phyloP scores from a whole-genome alignment of 2,329 filamentous ascomycete species.

The Neonectria hederae region DNA sequence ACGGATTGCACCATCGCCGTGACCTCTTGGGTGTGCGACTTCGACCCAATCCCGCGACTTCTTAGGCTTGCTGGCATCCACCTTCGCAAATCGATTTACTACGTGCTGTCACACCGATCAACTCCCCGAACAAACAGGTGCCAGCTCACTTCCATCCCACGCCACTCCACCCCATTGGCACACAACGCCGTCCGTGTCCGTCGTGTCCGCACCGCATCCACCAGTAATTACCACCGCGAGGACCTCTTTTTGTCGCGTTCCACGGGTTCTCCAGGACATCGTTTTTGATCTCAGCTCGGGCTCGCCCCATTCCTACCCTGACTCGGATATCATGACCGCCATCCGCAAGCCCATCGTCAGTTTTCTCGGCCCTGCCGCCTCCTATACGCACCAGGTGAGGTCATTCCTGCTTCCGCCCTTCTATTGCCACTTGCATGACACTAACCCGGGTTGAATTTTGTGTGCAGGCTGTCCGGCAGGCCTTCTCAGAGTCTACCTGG shows the following conservation, averaged over 20 bases:
- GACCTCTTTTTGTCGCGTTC: neutral
- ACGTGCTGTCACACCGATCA: conserved; percentile 23
- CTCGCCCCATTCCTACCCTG: conserved; percentile 17
- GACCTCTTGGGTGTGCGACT: conserved; percentile 24
- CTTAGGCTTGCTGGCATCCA: conserved; percentile 7
- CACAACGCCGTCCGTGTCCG: conserved; percentile 5
- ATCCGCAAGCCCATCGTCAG: conserved; percentile 54
- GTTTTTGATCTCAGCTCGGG: conserved; percentile 1
- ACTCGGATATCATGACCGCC: conserved; percentile 40
- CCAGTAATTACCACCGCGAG: conserved; percentile 3
- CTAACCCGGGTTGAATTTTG: conserved; percentile 24
- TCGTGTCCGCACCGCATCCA: conserved; percentile 3
- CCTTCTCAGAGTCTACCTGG: conserved; percentile 59
- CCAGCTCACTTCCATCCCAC: conserved; percentile 20
- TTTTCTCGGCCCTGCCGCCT: conserved; percentile 60
- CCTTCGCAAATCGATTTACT: conserved; percentile 15
- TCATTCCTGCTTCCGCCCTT: conserved; percentile 7
- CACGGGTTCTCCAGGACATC: conserved; percentile 1
- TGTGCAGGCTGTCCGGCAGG: conserved; percentile 56
- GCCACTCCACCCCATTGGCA: conserved; percentile 19
- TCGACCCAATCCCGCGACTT: conserved; percentile 22
- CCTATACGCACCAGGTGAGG: conserved; percentile 62
- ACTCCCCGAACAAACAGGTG: conserved; percentile 20
- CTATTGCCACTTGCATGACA: conserved; percentile 31
- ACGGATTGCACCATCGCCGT: conserved; percentile 40